phyloP scores from a whole-genome alignment of 768 basidiomycete genomes.

The Boletales sp. region DNA sequence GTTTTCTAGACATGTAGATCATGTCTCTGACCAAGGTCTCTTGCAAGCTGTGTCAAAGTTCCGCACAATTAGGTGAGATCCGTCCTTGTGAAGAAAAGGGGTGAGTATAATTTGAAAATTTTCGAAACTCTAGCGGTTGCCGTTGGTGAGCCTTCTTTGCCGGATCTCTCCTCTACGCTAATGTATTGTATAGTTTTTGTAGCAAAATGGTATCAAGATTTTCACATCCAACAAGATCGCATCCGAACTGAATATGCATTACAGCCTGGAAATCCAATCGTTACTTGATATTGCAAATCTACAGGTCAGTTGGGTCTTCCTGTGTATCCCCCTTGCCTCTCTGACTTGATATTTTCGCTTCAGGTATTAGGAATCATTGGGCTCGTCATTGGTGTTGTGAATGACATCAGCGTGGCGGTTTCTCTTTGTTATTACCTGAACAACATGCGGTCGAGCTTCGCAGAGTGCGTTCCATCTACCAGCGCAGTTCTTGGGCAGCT shows the following conservation, averaged over 20 bases:
- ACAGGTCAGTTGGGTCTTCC: constrained; percentile 34
- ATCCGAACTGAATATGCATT: neutral
- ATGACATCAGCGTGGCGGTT: constrained; percentile 49
- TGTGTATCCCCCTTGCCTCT: neutral
- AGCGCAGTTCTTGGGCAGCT: neutral
- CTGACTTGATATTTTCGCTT: neutral
- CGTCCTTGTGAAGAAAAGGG: neutral
- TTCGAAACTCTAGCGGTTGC: constrained; percentile 31
- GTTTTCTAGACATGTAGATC: constrained; percentile 10
- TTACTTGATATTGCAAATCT: constrained; percentile 42
- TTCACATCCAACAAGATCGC: neutral
- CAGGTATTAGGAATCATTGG: constrained; percentile 47
- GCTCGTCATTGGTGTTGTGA: constrained; percentile 45
- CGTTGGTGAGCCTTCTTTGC: constrained; percentile 29
- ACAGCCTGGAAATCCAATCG: constrained; percentile 40
- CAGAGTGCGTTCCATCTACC: constrained; percentile 32
- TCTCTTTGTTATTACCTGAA: constrained; percentile 55
- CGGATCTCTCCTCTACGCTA: neutral
- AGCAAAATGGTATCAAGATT: constrained; percentile 36
- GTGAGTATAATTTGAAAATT: neutral
- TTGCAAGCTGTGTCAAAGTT: constrained; percentile 41
- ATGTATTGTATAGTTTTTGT: constrained; percentile 37
- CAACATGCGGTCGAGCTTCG: constrained; percentile 47
- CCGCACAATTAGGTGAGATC: constrained; percentile 49
- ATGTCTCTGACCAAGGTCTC: neutral